These are phyloP conservation scores for Ceratocystis lukuohia DNA, from an alignment of 2,329 filamentous ascomycete genomes.

Conservation along the genomic window DNA sequence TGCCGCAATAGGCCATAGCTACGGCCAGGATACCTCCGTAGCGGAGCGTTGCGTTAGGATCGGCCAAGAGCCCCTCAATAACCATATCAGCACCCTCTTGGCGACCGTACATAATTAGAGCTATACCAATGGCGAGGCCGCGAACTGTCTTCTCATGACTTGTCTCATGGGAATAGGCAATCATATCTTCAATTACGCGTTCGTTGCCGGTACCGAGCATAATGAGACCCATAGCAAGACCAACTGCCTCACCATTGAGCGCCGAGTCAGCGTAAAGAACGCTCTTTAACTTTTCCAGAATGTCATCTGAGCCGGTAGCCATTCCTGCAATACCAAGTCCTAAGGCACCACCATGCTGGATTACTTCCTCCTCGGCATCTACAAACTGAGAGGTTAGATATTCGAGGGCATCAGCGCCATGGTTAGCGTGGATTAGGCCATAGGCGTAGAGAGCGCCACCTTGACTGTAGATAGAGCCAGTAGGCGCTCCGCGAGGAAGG, in stretches of 20 bases:
- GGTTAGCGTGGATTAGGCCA: constrained; percentile 92
- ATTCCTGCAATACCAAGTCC: constrained; percentile 94
- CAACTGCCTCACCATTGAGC: constrained; percentile 91
- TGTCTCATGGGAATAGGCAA: constrained; percentile 92
- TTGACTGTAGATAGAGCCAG: constrained; percentile 87
- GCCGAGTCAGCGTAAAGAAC: constrained; percentile 90
- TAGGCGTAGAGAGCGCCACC: constrained; percentile 92
- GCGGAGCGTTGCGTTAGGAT: constrained; percentile 82
- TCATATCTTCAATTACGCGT: constrained; percentile 89
- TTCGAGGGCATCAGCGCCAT: constrained; percentile 77
- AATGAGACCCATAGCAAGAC: constrained; percentile 89
- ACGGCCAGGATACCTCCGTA: constrained; percentile 99
- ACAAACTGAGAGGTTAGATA: constrained; percentile 66
- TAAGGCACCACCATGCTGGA: constrained; percentile 90
- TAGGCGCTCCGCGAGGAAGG: constrained; percentile 62
- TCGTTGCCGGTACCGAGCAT: constrained; percentile 98
- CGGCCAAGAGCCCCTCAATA: constrained; percentile 82
- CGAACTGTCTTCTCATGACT: constrained; percentile 98
- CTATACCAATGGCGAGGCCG: constrained; percentile 90
- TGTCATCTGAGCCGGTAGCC: constrained; percentile 80
- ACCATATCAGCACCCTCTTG: constrained; percentile 91
- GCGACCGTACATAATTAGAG: constrained; percentile 92
- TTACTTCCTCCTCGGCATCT: constrained; percentile 72
- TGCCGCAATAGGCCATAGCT: constrained; percentile 91
- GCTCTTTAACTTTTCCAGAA: constrained; percentile 80